phyloP scores from a whole-genome alignment of 805 yeast genomes.

The Candida hungchunana region DNA sequence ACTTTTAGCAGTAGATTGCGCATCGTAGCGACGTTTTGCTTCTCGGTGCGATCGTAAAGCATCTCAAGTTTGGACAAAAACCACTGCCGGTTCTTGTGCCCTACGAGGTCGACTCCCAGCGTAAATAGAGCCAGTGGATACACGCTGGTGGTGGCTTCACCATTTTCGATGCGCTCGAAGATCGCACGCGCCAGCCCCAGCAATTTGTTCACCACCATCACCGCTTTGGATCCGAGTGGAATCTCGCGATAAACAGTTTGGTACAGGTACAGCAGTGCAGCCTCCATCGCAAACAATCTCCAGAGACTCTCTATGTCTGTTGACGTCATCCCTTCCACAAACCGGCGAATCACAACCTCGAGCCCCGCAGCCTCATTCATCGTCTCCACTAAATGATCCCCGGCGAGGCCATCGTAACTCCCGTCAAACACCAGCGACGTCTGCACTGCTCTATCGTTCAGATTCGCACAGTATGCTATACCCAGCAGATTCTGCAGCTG shows the following conservation, averaged over 20 bases:
- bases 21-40: constrained; percentile 2
- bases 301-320: not conserved
- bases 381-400: constrained; percentile 2
- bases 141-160: not conserved
- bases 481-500: constrained; percentile 6
- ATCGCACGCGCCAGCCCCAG: not conserved
- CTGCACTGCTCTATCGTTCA: not conserved
- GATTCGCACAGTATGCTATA: constrained; percentile 8
- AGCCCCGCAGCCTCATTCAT: constrained; percentile 5
- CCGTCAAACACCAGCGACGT: constrained; percentile 5
- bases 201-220: constrained; percentile 6
- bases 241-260: constrained; percentile 8
- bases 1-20: constrained; percentile 3
- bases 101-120: constrained; percentile 7
- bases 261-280: constrained; percentile 7
- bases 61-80: constrained; percentile 1
- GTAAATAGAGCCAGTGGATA: constrained; percentile 6
- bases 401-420: constrained; percentile 1
- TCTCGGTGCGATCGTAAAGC: constrained; percentile 2
- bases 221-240: constrained; percentile 2
- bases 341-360: constrained; percentile 1
- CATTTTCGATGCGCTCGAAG: constrained; percentile 1
- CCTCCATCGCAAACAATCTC: constrained; percentile 3
- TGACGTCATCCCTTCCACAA: not conserved
- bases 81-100: constrained; percentile 3